phyloP scores from a whole-genome alignment of 768 basidiomycete species.

The Mycena leptocephala region DNA sequence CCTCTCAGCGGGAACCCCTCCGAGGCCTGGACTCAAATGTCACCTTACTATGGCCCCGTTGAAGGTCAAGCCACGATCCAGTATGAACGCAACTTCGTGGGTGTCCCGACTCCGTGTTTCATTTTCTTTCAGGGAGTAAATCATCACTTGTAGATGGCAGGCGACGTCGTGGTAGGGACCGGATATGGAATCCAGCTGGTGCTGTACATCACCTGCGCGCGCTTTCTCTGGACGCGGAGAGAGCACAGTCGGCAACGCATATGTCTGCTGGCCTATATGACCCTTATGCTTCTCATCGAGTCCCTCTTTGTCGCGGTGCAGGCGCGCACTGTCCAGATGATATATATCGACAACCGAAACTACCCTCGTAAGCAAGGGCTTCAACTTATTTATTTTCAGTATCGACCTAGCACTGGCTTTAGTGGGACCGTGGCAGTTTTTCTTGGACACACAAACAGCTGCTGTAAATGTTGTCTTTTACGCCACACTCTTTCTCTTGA shows the following conservation, averaged over 20 bases:
- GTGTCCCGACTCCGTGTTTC: neutral
- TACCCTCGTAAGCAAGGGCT: slow-evolving; percentile 47
- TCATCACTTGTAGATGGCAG: slow-evolving; percentile 50
- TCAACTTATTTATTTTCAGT: neutral
- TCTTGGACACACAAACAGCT: slow-evolving; percentile 58
- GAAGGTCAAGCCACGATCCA: slow-evolving; percentile 43
- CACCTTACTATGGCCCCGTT: neutral
- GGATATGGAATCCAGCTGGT: slow-evolving; percentile 64
- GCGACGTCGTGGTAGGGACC: slow-evolving; percentile 57
- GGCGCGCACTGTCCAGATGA: slow-evolving; percentile 57
- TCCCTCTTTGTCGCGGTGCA: slow-evolving; percentile 57
- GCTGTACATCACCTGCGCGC: slow-evolving; percentile 53
- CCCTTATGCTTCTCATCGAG: slow-evolving; percentile 55
- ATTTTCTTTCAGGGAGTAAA: neutral
- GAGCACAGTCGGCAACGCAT: slow-evolving; percentile 43
- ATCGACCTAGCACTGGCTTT: neutral
- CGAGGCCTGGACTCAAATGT: too few species aligned
- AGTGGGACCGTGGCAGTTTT: slow-evolving; percentile 61
- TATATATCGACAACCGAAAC: slow-evolving; percentile 61
- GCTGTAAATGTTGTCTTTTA: slow-evolving; percentile 61
- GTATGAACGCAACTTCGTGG: slow-evolving; percentile 50
- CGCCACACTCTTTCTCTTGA: slow-evolving; percentile 59
- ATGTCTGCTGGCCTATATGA: slow-evolving; percentile 57
- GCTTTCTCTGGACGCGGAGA: slow-evolving; percentile 56
- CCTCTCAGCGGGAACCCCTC: too few species aligned